Base-by-base conservation (phyloP, 2,329 filamentous ascomycete species). In the Colletotrichum camelliae region DNA sequence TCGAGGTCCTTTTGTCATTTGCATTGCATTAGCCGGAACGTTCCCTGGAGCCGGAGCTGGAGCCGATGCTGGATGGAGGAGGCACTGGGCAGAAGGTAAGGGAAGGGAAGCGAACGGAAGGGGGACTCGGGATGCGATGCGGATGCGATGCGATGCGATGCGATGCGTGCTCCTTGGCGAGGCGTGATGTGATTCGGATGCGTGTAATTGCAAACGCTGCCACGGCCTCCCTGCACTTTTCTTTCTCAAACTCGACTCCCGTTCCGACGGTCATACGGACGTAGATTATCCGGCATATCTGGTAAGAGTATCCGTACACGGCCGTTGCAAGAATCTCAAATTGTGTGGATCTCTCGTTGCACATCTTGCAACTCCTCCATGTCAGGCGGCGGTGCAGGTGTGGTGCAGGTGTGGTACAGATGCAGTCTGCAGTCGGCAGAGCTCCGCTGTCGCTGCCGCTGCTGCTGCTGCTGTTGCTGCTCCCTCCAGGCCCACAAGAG, bases 11-110 rank as follows among this genome's bases (percentile, higher is more conserved):
- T 60, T 58, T 60, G 64, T 75, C 70, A 75, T 75, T 75, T 76
- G 74, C 27, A 75, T 70, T 76, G 74, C 71, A 76, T 76, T 75
- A 76, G 74, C 55, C 74, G 66, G 60, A 76, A 75, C 74, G 21
- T 35, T 65, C 70, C 70, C 70, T 65, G 70, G 70, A 18, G 37
- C 57, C 57, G 43, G 43, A 52, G 35, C 33, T 37, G 6, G 37
- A 31, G 15, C 37, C 43, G 43, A 21, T 52, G 55, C 24, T 60
- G 57, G 27, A 60, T 31, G 27, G 27, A 60, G 57, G 57, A 60
- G 29, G 57, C 24, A 58, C 55, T 48, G 43, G 43, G 43, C 31
- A 21, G 15, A 39, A 58, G 24, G 24, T 24, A 24, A 24, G 24
- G 24, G 29, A 29, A 29, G 29, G 29, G 66, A 67, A 33, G 16